Evolutionary conservation across 306 rosid genomes (phyloP).

Genomic region (Ceratonia siliqua): DNA sequence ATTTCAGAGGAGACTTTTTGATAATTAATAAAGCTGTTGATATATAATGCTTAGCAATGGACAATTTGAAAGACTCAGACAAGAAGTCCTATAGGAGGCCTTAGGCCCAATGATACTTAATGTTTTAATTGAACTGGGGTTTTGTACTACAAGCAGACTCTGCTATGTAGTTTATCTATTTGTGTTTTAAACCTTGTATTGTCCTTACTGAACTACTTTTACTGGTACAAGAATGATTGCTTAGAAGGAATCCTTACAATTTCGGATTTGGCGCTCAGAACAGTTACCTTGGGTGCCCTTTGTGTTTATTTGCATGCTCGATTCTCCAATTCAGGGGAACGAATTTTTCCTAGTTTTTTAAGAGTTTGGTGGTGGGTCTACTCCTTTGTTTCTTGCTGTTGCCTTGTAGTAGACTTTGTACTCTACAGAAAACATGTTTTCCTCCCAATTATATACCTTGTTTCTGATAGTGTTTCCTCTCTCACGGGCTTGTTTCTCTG

Average conservation of each 20-base stretch:
- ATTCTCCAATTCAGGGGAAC: slow-evolving; percentile 20
- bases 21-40: too few species aligned
- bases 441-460: slow-evolving; percentile 43
- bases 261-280: slow-evolving; percentile 50
- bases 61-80: too few species aligned
- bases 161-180: slow-evolving; percentile 33
- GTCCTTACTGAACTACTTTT: slow-evolving; percentile 50
- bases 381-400: slow-evolving; percentile 49
- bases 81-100: too few species aligned
- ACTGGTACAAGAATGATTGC: slow-evolving; percentile 45
- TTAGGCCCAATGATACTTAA: too few species aligned
- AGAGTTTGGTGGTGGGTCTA: slow-evolving; percentile 59
- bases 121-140: too few species aligned
- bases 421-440: slow-evolving; percentile 29
- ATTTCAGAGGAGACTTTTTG: too few species aligned
- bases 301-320: slow-evolving; percentile 43
- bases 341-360: slow-evolving; percentile 38
- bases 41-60: too few species aligned
- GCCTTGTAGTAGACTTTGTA: slow-evolving; percentile 48
- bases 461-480: slow-evolving; percentile 50
- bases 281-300: slow-evolving; percentile 52
- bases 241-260: slow-evolving; percentile 41
- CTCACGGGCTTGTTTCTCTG: slow-evolving; percentile 50
- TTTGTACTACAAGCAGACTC: slow-evolving; percentile 30
- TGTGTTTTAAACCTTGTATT: slow-evolving; percentile 46